Evolutionary conservation across 495 filamentous ascomycete genomes (phyloP), one percentile per base, ranked within the genome.

Genomic region (Collariella sp.): DNA sequence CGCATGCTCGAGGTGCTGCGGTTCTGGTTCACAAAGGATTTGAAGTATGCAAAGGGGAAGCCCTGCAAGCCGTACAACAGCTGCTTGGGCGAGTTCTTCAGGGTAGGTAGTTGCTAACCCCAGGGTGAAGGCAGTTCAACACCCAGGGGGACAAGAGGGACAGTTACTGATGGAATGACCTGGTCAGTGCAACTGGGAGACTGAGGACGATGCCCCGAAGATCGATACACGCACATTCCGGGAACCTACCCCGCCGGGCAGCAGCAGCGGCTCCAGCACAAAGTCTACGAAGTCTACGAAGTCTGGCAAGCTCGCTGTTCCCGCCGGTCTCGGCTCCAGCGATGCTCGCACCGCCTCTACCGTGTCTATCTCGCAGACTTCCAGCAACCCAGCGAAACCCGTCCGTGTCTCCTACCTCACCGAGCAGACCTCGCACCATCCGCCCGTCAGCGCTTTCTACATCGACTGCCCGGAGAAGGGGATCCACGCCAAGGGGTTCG

Each of bases 11-110:
- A 86, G 56, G 86, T 94, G 31, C 70, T 96, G 62, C 82, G 93
- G 33, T 98, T 98, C 67, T 98, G 93, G 93, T 97, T 96, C 60
- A 96, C 93, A 22, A 97, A 97, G 66, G 93, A 98, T 66, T 67
- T 98, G 78, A 98, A 97, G 82, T 98, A 96, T 62, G 88, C 95
- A 60, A 97, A 97, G 69, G 91, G 93, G 42, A 95, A 91, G 73
- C 93, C 93, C 10, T 96, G 89, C 80, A 98, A 98, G 69, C 93
- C 93, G 7, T 98, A 98, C 71, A 98, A 98, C 68, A 96, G 91
- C 35, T 88, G 88, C 7, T 70, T 98, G 38, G 93, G 93, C n/a
- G 93, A 98, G 71, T 97, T 96, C 72, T 98, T 98, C 72, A 78
- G 93, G 71, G 87, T 89, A 75, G 64, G 80, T 75, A 15, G 40